phyloP scores from a whole-genome alignment of 306 rosid species.

The Quercus ilex region DNA sequence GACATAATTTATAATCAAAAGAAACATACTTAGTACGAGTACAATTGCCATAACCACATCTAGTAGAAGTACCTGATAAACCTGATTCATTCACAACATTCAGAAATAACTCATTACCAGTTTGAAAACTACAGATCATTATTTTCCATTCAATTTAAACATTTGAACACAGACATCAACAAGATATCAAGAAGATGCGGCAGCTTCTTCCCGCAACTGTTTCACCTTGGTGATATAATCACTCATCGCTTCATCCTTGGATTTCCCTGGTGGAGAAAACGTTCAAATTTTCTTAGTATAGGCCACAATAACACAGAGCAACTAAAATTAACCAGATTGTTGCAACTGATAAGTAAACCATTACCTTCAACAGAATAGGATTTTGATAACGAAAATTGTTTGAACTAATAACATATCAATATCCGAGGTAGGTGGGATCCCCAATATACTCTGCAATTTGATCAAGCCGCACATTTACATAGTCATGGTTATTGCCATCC shows the following conservation, averaged over 20 bases:
- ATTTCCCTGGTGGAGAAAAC: conserved; percentile 56
- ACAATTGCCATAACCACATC: conserved; percentile 18
- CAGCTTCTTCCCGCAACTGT: conserved; percentile 77
- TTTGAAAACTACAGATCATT: conserved; percentile 28
- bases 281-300: background rate
- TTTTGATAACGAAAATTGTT: no score
- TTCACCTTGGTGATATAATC: conserved; percentile 93
- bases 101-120: conserved; percentile 22
- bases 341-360: background rate
- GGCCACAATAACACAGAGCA: background rate
- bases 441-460: conserved; percentile 86
- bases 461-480: conserved; percentile 59
- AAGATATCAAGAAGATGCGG: conserved; percentile 39
- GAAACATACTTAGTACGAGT: background rate
- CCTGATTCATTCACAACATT: conserved; percentile 21
- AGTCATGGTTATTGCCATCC: conserved; percentile 74
- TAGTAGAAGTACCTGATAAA: background rate
- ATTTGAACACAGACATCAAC: conserved; percentile 15
- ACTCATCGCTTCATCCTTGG: conserved; percentile 79
- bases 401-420: conserved; percentile 34
- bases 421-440: conserved; percentile 74
- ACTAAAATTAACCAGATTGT: background rate
- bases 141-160: conserved; percentile 20
- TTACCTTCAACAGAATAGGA: conserved; percentile 63
- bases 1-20: background rate